Conservation (phyloP, 2,329 filamentous ascomycete genomes). For the Lomentospora prolificans region DNA sequence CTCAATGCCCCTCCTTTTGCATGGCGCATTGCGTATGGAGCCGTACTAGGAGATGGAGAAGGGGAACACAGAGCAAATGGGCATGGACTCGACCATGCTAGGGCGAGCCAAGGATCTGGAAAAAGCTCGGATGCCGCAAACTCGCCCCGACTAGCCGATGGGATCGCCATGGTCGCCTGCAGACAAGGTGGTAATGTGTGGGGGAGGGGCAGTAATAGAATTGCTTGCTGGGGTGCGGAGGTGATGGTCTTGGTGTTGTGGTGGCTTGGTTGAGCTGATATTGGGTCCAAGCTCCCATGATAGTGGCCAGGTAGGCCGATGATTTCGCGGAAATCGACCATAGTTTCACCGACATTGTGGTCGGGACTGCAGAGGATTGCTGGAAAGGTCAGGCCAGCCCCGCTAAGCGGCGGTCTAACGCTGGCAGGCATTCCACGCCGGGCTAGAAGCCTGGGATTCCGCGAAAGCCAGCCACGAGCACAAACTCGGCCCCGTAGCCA, state of each 20-base stretch:
- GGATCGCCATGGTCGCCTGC: neutral
- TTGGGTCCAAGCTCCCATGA: neutral
- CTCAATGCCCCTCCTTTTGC: neutral
- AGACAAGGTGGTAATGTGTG: neutral
- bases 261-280: neutral
- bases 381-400: no score
- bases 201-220: neutral
- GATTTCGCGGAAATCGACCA: neutral
- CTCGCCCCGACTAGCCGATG: conserved; percentile 4
- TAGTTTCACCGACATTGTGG: no score
- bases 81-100: neutral
- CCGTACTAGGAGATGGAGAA: neutral
- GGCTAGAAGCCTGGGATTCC: no score
- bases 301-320: neutral
- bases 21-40: neutral
- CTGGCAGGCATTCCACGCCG: no score
- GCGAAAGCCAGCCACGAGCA: no score
- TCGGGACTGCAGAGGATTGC: no score
- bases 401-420: no score
- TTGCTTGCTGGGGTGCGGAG: neutral
- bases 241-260: neutral
- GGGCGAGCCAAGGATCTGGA: neutral
- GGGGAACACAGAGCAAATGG: neutral
- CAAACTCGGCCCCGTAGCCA: no score
- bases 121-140: neutral